phyloP scores from a whole-genome alignment of 2,329 filamentous ascomycete genomes.

The Colletotrichum nymphaeae region DNA sequence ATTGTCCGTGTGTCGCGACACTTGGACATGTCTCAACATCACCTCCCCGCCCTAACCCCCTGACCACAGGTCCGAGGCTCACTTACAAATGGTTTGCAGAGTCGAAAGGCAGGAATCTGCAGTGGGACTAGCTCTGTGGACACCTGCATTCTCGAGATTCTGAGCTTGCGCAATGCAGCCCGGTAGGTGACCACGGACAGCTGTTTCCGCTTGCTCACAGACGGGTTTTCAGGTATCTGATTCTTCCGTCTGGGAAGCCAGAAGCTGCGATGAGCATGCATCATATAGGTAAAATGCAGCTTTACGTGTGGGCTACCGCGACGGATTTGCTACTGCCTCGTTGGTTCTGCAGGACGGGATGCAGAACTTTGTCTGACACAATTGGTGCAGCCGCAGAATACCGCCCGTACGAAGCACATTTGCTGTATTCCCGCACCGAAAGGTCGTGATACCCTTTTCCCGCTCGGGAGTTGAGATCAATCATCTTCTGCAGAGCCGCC shows the following conservation, averaged over 20 bases:
- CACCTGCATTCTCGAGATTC: not conserved
- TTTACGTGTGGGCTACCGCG: not conserved
- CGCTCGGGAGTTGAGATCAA: not conserved
- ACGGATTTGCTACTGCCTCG: not conserved
- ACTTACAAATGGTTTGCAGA: not conserved
- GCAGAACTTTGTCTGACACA: not conserved
- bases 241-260: no score
- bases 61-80: not conserved
- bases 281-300: not conserved
- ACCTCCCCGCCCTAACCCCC: not conserved
- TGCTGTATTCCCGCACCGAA: no score
- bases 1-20: constrained; percentile 1
- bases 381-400: not conserved
- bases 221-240: not conserved
- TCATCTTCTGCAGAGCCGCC: not conserved
- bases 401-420: not conserved
- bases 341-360: not conserved
- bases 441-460: not conserved
- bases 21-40: not conserved
- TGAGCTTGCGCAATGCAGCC: not conserved
- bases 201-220: not conserved
- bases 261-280: no score
- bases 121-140: not conserved
- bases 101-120: not conserved
- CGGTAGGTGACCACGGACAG: not conserved